Base-by-base conservation (phyloP, 208 protist species). In the Leishmania tarentolae region DNA sequence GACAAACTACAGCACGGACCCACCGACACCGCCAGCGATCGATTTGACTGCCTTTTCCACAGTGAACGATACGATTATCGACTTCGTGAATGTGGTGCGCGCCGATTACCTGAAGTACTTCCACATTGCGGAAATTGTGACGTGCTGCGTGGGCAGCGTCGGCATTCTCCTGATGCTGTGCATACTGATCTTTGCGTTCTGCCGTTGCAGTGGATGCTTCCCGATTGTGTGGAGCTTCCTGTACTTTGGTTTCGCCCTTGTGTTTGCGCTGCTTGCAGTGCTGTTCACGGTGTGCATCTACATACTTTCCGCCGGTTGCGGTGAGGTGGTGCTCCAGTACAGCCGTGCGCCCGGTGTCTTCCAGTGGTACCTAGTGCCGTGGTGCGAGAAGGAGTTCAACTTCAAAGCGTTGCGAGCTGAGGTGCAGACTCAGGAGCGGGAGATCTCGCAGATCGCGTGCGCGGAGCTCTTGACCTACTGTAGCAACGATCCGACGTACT, bases 321-420 rank as follows among this genome's bases (percentile, higher is more conserved):
- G 90, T 24, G 93, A 96, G 85, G 76, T 95, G 74, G 69, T 75
- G 19, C 78, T 87, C 42, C 93, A 96, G 82, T 88, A 91, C 82
- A 79, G 76, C 59, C 93, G 93, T 56, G 84, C 87, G 81, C 88
- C 93, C 1, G 93, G 93, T 65, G 46, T 96, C 35, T 84, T 95
- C 46, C 93, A 96, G 86, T 96, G 90, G 89, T 93, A 91, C 78
- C 66, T 90, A n/a, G 89, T 95, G 42, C 93, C 93, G 76, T 93
- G 86, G 81, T 93, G 89, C 82, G 79, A 93, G 21, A 47, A 52
- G 31, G 0, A 92, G 47, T 93, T 93, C 74, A 47, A 88, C 56
- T 88, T 96, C 66, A 66, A 17, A 8, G 42, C 13, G 47, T 56
- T 93, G 35, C 86, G 86, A n/a, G 46, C 47, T 44, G 69, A 88